phyloP scores from a whole-genome alignment of 1,284 basidiomycete genomes.

The Testicularia cyperi region DNA sequence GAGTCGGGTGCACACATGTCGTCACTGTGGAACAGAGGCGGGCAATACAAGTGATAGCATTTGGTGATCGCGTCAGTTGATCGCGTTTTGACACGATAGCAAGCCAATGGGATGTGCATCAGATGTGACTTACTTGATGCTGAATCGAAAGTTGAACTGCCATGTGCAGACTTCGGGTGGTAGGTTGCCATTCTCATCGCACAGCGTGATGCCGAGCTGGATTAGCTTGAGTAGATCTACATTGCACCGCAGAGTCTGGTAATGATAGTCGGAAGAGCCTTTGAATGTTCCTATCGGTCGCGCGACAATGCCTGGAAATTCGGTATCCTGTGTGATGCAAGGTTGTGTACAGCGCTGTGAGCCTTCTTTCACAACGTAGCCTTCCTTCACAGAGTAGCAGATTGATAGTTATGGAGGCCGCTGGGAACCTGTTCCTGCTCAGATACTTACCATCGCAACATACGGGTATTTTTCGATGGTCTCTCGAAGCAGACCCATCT shows the following conservation, averaged over 20 bases:
- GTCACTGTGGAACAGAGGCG: slow-evolving; percentile 65
- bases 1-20: slow-evolving; percentile 99
- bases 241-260: slow-evolving; percentile 94
- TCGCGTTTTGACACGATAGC: no score
- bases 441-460: slow-evolving; percentile 73
- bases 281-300: slow-evolving; percentile 94
- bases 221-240: slow-evolving; percentile 98
- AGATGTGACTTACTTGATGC: slow-evolving; percentile 70
- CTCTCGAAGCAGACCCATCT: slow-evolving; percentile 84
- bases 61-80: no score
- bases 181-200: slow-evolving; percentile 87
- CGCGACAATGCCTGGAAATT: slow-evolving; percentile 97
- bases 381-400: no score
- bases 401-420: no score
- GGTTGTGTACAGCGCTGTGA: no score
- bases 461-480: slow-evolving; percentile 88
- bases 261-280: slow-evolving; percentile 96
- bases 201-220: slow-evolving; percentile 91
- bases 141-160: slow-evolving; percentile 99
- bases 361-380: no score
- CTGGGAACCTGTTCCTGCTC: background rate
- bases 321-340: slow-evolving; percentile 83
- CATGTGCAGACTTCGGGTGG: slow-evolving; percentile 82
- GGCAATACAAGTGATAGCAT: background rate
- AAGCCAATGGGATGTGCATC: background rate